These are phyloP conservation scores for Fusarium nematophilum DNA, from an alignment of 2,329 filamentous ascomycete genomes.

Conservation along the genomic window DNA sequence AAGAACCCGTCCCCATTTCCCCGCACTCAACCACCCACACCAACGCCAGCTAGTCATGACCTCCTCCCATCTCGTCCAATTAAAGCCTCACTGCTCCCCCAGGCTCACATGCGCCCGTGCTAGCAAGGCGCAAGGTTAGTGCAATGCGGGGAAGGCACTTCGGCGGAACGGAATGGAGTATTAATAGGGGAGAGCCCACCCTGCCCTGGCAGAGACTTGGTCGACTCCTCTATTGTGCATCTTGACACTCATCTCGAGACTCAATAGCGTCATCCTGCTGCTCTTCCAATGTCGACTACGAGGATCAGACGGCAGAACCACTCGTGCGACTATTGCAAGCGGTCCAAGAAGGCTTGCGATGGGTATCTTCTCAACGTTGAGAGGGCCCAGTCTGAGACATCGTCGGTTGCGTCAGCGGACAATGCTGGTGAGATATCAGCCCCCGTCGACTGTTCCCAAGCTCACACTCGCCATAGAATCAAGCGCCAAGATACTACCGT, in stretches of 20 bases:
- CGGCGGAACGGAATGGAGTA: constrained; percentile 16
- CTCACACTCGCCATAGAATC: too few relatives aligned
- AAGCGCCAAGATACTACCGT: constrained; percentile 24
- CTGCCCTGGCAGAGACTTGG: neutral
- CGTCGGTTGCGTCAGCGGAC: neutral
- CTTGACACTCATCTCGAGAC: too few relatives aligned
- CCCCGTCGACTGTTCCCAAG: too few relatives aligned
- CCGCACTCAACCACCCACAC: neutral
- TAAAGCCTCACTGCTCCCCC: neutral
- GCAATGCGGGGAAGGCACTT: constrained; percentile 12
- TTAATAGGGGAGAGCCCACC: constrained; percentile 15
- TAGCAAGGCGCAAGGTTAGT: neutral
- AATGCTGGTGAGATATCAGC: neutral
- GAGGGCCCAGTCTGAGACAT: neutral
- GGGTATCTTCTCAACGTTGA: constrained; percentile 33
- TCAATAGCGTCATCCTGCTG: neutral
- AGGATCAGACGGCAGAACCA: constrained; percentile 38
- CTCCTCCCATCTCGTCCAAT: neutral
- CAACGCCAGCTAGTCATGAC: neutral
- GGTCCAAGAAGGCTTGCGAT: constrained; percentile 44
- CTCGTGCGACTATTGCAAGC: constrained; percentile 40
- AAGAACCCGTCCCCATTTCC: constrained; percentile 2
- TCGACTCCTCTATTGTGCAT: constrained; percentile 5
- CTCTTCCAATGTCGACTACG: constrained; percentile 15
- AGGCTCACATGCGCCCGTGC: neutral